Percentiles rank a stretch among this genome's conserved stretches.
phyloP scores from a whole-genome alignment of 2,329 filamentous ascomycete genomes.

The Parasarocladium wereldwijsianum region DNA sequence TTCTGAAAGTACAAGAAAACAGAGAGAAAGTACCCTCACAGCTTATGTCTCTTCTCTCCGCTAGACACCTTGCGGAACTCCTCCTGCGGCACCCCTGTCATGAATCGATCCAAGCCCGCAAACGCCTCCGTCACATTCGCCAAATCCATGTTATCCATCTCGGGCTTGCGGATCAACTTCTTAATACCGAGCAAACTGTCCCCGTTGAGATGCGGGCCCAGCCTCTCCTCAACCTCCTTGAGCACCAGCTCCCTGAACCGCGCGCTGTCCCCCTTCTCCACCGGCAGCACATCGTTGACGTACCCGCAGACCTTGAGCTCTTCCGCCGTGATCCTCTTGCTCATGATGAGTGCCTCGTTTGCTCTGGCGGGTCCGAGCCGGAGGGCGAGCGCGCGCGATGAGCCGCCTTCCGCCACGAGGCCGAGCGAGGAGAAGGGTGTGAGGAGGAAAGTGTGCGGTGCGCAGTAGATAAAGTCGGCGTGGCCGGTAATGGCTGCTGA shows the following conservation, averaged over 20 bases:
- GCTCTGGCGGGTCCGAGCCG: slow-evolving; percentile 68
- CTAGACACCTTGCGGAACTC: slow-evolving; percentile 77
- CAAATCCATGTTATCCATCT: slow-evolving; percentile 55
- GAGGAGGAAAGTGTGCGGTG: slow-evolving; percentile 69
- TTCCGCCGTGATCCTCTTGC: slow-evolving; percentile 55
- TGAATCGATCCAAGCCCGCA: slow-evolving; percentile 67
- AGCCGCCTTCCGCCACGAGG: slow-evolving; percentile 77
- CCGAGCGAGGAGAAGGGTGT: slow-evolving; percentile 86
- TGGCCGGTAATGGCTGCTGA: slow-evolving; percentile 70
- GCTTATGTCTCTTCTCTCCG: slow-evolving; percentile 88
- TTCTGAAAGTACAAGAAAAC: too few relatives aligned
- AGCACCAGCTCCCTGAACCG: slow-evolving; percentile 61
- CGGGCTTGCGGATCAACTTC: slow-evolving; percentile 61
- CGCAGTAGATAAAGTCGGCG: slow-evolving; percentile 84
- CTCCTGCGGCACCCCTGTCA: slow-evolving; percentile 67
- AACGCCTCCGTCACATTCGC: slow-evolving; percentile 79
- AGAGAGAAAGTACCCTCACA: slow-evolving; percentile 39
- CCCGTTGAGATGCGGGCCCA: slow-evolving; percentile 67
- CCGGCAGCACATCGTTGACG: slow-evolving; percentile 67
- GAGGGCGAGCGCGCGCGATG: slow-evolving; percentile 63
- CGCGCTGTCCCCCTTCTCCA: slow-evolving; percentile 43
- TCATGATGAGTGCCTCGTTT: slow-evolving; percentile 90
- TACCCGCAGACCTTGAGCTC: slow-evolving; percentile 68
- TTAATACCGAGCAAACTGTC: slow-evolving; percentile 76
- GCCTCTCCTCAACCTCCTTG: slow-evolving; percentile 62